Evolutionary conservation across 495 filamentous ascomycete genomes (phyloP), one percentile per base, ranked within the genome.

Genomic region (Hypoxylon crocopeplum): DNA sequence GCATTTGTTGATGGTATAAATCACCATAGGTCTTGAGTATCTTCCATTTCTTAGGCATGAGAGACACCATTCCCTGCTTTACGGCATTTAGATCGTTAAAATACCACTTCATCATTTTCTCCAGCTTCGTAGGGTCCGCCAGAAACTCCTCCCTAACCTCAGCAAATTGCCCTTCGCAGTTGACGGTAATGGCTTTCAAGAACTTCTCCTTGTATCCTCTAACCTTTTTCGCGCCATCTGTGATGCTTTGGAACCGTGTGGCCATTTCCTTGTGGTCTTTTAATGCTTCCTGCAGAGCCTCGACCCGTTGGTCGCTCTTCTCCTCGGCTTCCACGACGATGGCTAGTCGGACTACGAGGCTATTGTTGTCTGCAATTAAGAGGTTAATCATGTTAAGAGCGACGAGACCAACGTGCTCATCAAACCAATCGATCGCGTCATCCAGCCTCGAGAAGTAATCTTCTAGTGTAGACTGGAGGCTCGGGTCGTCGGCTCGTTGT

Each of bases 1-100:
- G 95, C 93, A 99, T 97, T 62, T 91, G 80, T 51, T 83, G 80
- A 73, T 98, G 94, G 67, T 97, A 99, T 53, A 95, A 92, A 58
- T 88, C 82, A 22, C 85, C 84, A 72, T 95, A 97, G 13, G 90
- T 95, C 69, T 86, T 84, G 76, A 93, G 92, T 42, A 98, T 96
- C 74, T 89, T 93, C 94, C 94, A 99, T 66, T 95, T 96, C 75
- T 94, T 96, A 20, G 94, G 94, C 82, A 97, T 91, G 45, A 99
- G 76, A 29, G 80, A 80, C 40, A 88, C 83, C 87, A 99, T 95
- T 62, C 94, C 93, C 42, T 92, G 78, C 76, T 91, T 88, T 51
- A 97, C 93, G 0, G 90, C 89, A 69, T 90, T 93, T 1, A 99
- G 83, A 67, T 99, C 93, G 72, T 97, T 96, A 81, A 98, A 99